Base-by-base conservation (phyloP, 768 basidiomycete genomes). In the Collybia sordida region DNA sequence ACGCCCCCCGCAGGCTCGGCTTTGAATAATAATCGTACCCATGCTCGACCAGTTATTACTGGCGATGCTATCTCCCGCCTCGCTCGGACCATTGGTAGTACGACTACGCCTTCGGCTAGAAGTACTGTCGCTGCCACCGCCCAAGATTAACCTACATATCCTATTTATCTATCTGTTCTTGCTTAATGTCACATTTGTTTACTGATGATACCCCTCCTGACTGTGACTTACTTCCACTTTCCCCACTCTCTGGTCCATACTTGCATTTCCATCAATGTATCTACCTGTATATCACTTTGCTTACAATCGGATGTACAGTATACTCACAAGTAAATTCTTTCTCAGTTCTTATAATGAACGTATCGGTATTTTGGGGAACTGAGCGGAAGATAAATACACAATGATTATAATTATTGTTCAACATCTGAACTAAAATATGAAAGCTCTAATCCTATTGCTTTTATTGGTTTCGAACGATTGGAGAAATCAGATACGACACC, bases 401-500 rank as follows among this genome's bases (percentile, higher is more conserved):
- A 43, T 24, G 11, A 19, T 17, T 37, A 17, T 24, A 47, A 49
- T 51, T 17, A 31, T 21, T 40, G 21, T 42, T 47, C 25, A 57
- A 22, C 54, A 12, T 31, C 74, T 19, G 88, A 85, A 66, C 88
- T 90, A 62, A 95, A 97, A 65, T 95, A 97, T 31, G 93, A 91
- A 36, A 98, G 73, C 64, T 98, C 94, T n/a, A 98, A 72, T 4
- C 94, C 94, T 36, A 98, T 78, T 9, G 89, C 85, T 64, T 85
- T 86, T 54, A 98, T 93, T 8, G 94, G 94, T 64, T 88, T 91
- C 42, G 86, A 80, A 38, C 90, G 77, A 60, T 83, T 90, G 2
- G 90, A 83, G 12, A 98, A 77, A 64, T 98, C 92, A 3, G 93
- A 92, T n/a, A 93, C 80, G 14, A 97, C 84, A 4, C 96, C 96